Evolutionary conservation across 2,329 filamentous ascomycete genomes (phyloP).

Genomic region (Gaeumannomyces sp.): DNA sequence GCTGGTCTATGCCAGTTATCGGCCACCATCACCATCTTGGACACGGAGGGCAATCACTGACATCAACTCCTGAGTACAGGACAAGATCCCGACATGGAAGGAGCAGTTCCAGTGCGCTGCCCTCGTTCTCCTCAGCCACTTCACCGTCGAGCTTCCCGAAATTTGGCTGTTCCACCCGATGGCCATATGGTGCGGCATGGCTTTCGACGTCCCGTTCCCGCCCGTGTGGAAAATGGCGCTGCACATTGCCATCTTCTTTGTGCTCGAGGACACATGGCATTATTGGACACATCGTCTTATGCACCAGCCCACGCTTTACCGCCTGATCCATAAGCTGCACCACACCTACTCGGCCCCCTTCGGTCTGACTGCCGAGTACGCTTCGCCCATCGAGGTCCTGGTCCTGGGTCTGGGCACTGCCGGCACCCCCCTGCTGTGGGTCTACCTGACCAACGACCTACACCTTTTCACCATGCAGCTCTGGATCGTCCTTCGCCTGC

Average conservation of each 20-base stretch:
- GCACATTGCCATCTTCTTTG: slow-evolving; percentile 91
- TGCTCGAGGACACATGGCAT: slow-evolving; percentile 96
- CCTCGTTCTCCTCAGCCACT: slow-evolving; percentile 89
- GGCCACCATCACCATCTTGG: background rate
- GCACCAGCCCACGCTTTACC: slow-evolving; percentile 94
- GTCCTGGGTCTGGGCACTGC: slow-evolving; percentile 84
- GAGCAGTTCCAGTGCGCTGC: slow-evolving; percentile 94
- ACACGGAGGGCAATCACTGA: background rate
- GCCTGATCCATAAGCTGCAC: slow-evolving; percentile 96
- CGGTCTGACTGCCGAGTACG: slow-evolving; percentile 93
- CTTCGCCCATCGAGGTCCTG: slow-evolving; percentile 95
- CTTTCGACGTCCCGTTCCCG: slow-evolving; percentile 86
- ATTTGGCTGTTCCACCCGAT: slow-evolving; percentile 99
- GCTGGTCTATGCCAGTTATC: background rate
- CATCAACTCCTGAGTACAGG: slow-evolving; percentile 42
- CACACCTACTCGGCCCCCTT: slow-evolving; percentile 99
- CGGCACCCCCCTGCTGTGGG: slow-evolving; percentile 75
- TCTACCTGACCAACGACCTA: slow-evolving; percentile 68
- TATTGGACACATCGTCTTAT: slow-evolving; percentile 93
- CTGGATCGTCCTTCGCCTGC: slow-evolving; percentile 88
- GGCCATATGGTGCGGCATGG: slow-evolving; percentile 85
- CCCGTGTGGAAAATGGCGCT: slow-evolving; percentile 76
- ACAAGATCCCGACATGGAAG: slow-evolving; percentile 80
- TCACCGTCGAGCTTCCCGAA: slow-evolving; percentile 95
- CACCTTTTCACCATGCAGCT: slow-evolving; percentile 97